phyloP scores from a whole-genome alignment of 768 basidiomycete genomes.

The Tricholoma furcatifolium region DNA sequence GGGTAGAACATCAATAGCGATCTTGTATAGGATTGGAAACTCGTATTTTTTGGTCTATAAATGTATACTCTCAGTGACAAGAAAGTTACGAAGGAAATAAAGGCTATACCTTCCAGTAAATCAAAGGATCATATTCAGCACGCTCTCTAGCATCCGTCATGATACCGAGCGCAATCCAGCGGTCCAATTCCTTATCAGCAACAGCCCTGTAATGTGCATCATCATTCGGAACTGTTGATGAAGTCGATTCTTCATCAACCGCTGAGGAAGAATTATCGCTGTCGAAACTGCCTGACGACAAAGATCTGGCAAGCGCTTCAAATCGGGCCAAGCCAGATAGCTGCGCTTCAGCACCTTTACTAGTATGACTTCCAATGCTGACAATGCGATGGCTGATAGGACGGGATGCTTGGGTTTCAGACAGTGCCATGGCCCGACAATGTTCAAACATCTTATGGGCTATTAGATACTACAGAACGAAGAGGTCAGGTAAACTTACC shows the following conservation, averaged over 20 bases:
- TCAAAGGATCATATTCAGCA: not conserved
- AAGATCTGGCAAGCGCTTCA: not conserved
- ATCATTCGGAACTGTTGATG: too few species aligned
- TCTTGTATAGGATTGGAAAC: too few species aligned
- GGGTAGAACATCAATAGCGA: too few species aligned
- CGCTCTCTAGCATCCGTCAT: not conserved
- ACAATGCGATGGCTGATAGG: not conserved
- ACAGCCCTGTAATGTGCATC: not conserved
- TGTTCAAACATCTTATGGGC: conserved; percentile 7
- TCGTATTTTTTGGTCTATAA: too few species aligned
- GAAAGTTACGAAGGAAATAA: too few species aligned
- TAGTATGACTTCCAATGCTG: not conserved
- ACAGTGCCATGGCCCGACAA: not conserved
- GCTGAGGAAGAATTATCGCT: too few species aligned
- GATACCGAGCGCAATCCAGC: not conserved
- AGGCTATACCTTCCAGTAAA: conserved; percentile 3
- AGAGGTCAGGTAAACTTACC: not conserved
- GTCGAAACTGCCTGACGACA: not conserved
- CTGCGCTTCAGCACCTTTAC: not conserved
- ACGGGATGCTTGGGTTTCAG: not conserved
- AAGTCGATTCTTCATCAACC: too few species aligned
- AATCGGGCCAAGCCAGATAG: not conserved
- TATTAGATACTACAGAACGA: not conserved
- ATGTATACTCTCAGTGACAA: too few species aligned
- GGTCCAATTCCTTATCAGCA: not conserved